Evolutionary conservation across 805 yeast species (phyloP), one percentile per base, ranked within the genome.

Genomic region (Pichia sporocuriosa): DNA sequence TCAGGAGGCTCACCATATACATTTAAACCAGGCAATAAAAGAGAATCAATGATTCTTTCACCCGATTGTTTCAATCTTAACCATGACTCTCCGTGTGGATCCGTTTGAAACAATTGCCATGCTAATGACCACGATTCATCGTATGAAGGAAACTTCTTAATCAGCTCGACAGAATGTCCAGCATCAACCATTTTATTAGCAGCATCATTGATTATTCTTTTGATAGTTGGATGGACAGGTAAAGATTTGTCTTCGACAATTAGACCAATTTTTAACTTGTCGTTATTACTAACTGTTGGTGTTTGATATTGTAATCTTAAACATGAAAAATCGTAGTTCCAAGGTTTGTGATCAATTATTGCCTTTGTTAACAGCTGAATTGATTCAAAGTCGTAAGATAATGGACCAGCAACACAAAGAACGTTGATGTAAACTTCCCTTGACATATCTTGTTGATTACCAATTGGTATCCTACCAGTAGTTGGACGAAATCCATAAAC

Each of bases 191-290:
- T 11, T 7, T 15, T 21, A 19, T 29, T 15, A 10, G 17, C 22
- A 19, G 28, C 35, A 15, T 38, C 35, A 22, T 77, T 12, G 64
- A 57, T 44, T 78, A 61, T 29, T 53, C 86, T 67, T 16, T 62
- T 54, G 34, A 77, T 67, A 35, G 88, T 84, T n/a, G 88, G 84
- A 43, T 77, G 73, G 35, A 84, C 82, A 48, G 71, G 75, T 10
- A 79, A 83, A 26, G 75, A 52, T 16, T 79, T 82, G 56, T 81
- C 84, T 50, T 77, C 81, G 51, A 65, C 74, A 59, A 77, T 64
- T 25, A 81, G 69, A 21, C 79, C 88, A 49, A 81, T 69, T 13
- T 78, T 79, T 48, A 80, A 57, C 16, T 62, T 61, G 24, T 52
- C 38, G 2, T 77, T 63, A 15, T 57, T 53, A 31, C 65, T 68